Evolutionary conservation across 2,329 filamentous ascomycete species (phyloP).

Genomic region (Fusarium illudens): DNA sequence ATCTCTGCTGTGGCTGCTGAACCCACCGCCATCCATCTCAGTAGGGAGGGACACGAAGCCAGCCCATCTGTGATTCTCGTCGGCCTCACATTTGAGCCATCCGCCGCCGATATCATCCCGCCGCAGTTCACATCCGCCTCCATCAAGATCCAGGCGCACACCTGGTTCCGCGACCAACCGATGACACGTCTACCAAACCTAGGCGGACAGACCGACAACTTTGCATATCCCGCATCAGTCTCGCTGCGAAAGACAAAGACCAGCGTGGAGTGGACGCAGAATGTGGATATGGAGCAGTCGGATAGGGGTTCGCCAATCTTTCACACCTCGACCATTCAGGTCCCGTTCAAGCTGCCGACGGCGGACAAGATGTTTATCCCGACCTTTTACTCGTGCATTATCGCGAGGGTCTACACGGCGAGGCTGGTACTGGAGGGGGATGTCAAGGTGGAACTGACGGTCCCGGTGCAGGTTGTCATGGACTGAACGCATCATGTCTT

Average conservation of each 20-base stretch:
- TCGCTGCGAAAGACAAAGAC: conserved; percentile 9
- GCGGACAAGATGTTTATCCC: conserved; percentile 32
- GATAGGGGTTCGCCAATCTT: conserved; percentile 23
- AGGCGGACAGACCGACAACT: conserved; percentile 17
- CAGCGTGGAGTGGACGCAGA: conserved; percentile 25
- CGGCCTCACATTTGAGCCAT: conserved; percentile 28
- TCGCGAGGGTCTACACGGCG: conserved; percentile 24
- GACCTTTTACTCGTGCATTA: conserved; percentile 25
- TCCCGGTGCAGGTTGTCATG: conserved; percentile 32
- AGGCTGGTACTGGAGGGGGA: conserved; percentile 26
- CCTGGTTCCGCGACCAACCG: conserved; percentile 35
- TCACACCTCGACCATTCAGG: conserved; percentile 26
- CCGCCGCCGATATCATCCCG: conserved; percentile 13
- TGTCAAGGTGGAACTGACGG: conserved; percentile 28
- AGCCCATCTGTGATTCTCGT: conserved; percentile 22
- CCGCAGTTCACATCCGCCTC: conserved; percentile 21
- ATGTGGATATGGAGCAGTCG: conserved; percentile 13
- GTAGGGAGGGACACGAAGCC: conserved; percentile 21
- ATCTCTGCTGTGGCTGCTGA: conserved; percentile 33
- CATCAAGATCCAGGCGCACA: conserved; percentile 27
- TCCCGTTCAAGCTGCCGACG: conserved; percentile 19
- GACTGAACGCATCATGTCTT: conserved; percentile 1
- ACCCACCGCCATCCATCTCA: conserved; percentile 29
- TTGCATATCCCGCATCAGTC: conserved; percentile 23
- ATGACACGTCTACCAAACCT: conserved; percentile 29